Evolutionary conservation across 2,329 filamentous ascomycete genomes (phyloP).

Genomic region (Periglandula ipomoeae): DNA sequence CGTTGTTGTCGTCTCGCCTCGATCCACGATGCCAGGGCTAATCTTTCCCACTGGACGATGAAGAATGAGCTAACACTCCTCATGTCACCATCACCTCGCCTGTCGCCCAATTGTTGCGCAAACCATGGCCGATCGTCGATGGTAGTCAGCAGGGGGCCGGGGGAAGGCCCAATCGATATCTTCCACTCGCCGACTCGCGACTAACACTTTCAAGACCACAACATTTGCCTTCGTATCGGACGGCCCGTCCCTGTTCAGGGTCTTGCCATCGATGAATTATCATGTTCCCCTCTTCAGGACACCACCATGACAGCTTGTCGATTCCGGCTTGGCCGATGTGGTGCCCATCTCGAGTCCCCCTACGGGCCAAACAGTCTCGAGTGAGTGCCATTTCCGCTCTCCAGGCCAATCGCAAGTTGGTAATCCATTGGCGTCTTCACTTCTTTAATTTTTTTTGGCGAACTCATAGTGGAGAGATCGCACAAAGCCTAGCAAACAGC

Average conservation of each 20-base stretch:
- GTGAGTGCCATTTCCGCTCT: not conserved
- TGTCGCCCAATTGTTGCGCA: not conserved
- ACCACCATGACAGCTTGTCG: not conserved
- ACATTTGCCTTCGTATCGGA: conserved; percentile 3
- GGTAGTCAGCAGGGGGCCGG: not conserved
- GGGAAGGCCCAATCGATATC: not conserved
- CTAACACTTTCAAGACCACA: conserved; percentile 1
- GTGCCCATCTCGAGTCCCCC: not conserved
- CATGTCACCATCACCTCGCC: not conserved
- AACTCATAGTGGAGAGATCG: too few relatives aligned
- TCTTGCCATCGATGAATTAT: not conserved
- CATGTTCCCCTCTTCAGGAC: not conserved
- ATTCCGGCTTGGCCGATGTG: not conserved
- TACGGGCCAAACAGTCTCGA: not conserved
- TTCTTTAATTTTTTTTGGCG: too few relatives aligned
- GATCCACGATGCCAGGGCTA: not conserved
- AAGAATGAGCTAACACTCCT: not conserved
- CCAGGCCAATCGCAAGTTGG: too few relatives aligned
- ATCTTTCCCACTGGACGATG: not conserved
- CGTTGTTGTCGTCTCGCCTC: not conserved
- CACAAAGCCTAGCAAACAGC: too few relatives aligned
- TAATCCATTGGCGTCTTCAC: too few relatives aligned
- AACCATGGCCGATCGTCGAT: not conserved
- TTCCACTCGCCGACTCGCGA: not conserved
- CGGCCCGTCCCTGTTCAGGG: conserved; percentile 4